Base-by-base conservation (phyloP, 2,329 filamentous ascomycete genomes). In the Diplocarpon mali region DNA sequence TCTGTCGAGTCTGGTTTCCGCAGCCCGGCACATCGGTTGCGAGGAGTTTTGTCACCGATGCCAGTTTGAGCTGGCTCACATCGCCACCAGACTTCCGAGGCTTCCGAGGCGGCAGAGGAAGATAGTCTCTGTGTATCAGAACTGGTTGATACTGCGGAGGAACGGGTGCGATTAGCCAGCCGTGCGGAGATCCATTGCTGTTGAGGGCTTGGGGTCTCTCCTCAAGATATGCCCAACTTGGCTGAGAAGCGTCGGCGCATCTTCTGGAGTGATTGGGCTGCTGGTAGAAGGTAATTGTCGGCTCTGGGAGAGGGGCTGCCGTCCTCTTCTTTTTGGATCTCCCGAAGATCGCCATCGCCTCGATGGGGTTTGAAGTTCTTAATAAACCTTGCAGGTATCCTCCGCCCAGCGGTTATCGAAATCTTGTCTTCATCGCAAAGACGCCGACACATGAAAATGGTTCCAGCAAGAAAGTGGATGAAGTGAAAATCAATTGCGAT, bases 1-100 rank as follows among this genome's bases (percentile, higher is more conserved):
- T 66, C 38, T 70, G 67, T 43, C 71, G 62, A 7, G 68, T 52
- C 20, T 65, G 60, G 0, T 50, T 44, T 16, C 50, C 54, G 55
- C 64, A 35, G 57, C 60, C 31, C n/a, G 68, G 64, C 5, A 67
- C 56, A 28, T 57, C 50, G 13, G 43, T 46, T 15, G 65, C 44
- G 59, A 67, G 40, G 65, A 68, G 37, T 42, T 60, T 57, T 2
- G 50, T 48, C 15, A 58, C 47, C 2, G 57, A 57, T 16, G 43
- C 38, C n/a, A 54, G 34, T 17, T 53, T 53, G 11, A 59, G 40
- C n/a, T 50, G 56, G 45, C 45, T 55, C 12, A 55, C 39, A 16
- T 44, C 43, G 28, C 38, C 40, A 5, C 44, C 45, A 24, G 38
- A 35, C 27, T 47, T 49, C 24, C 49, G 42, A 8, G 46, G 40